Percentiles rank a stretch among this genome's conserved stretches.
These are phyloP conservation scores for Ustilago hordei DNA, from an alignment of 1,284 basidiomycete species.

Conservation along the genomic window DNA sequence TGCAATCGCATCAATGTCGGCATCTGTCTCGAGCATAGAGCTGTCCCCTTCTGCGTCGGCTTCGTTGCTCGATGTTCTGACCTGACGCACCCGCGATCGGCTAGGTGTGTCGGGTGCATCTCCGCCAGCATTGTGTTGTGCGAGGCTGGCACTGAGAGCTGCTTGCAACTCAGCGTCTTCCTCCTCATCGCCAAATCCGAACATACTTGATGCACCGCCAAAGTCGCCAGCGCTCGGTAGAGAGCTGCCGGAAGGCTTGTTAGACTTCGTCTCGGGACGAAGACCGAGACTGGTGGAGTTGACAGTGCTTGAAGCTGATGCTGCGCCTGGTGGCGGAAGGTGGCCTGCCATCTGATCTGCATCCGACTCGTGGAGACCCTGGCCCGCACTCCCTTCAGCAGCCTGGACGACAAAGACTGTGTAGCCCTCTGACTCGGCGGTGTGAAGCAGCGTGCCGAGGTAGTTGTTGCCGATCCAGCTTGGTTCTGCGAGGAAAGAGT, in stretches of 20 bases:
- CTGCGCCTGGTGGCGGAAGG: conserved; percentile 44
- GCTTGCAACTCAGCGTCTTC: conserved; percentile 59
- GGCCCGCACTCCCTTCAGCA: conserved; percentile 30
- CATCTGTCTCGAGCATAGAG: conserved; percentile 53
- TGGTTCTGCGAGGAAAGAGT: conserved; percentile 61
- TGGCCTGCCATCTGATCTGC: conserved; percentile 59
- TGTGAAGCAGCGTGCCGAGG: conserved; percentile 63
- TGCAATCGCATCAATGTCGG: conserved; percentile 62
- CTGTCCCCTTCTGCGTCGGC: conserved; percentile 3
- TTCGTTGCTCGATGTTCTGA: conserved; percentile 29
- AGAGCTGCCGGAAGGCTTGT: conserved; percentile 4
- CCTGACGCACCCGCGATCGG: conserved; percentile 40
- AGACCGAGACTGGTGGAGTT: conserved; percentile 27
- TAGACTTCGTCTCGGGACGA: conserved; percentile 18
- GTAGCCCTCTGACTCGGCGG: conserved; percentile 62
- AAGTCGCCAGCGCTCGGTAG: background rate
- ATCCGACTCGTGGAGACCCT: conserved; percentile 41
- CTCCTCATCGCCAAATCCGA: conserved; percentile 27
- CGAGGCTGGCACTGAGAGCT: conserved; percentile 59
- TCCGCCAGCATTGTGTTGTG: conserved; percentile 13
- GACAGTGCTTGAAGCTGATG: background rate
- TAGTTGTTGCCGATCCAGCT: conserved; percentile 64
- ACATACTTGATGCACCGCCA: conserved; percentile 1
- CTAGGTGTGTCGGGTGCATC: conserved; percentile 26
- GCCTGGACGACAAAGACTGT: conserved; percentile 63